Evolutionary conservation across 306 rosid species (phyloP).

Genomic region (Lathyrus oleraceus): DNA sequence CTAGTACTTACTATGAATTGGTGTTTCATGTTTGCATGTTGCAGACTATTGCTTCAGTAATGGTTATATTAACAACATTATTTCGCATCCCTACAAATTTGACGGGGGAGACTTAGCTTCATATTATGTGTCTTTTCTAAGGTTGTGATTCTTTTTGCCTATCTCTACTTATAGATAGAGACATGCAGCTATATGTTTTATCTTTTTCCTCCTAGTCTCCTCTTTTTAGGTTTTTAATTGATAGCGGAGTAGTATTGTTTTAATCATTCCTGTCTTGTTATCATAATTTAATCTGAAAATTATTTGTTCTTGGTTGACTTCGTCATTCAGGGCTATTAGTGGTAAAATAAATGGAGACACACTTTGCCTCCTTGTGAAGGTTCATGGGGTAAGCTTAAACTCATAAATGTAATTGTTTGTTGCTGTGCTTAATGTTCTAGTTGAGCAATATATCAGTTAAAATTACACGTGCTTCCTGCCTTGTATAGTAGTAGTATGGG

Average conservation of each 20-base stretch:
- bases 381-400: conserved; percentile 64
- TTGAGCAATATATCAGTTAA: conserved; percentile 27
- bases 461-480: conserved; percentile 6
- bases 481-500: conserved; percentile 27
- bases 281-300: conserved; percentile 17
- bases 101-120: conserved; percentile 70
- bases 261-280: conserved; percentile 10
- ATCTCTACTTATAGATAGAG: conserved; percentile 15
- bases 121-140: conserved; percentile 79
- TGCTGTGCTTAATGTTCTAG: conserved; percentile 18
- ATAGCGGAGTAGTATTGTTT: neutral
- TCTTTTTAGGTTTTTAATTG: neutral
- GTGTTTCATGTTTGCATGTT: conserved; percentile 39
- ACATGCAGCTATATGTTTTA: conserved; percentile 7
- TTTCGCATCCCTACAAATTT: conserved; percentile 59
- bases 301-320: conserved; percentile 21
- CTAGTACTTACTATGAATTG: conserved; percentile 29
- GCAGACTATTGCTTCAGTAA: conserved; percentile 91
- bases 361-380: conserved; percentile 78
- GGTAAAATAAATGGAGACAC: conserved; percentile 69
- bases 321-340: conserved; percentile 69
- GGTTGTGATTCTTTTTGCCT: conserved; percentile 47
- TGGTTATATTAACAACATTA: conserved; percentile 71
- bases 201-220: neutral
- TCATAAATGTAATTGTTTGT: conserved; percentile 13